A percentile compares a stretch with the other conserved stretches of the same genome.
These are phyloP conservation scores for Symbiodinium pilosum DNA, from an alignment of 73 alveolate species.

Conservation along the genomic window DNA sequence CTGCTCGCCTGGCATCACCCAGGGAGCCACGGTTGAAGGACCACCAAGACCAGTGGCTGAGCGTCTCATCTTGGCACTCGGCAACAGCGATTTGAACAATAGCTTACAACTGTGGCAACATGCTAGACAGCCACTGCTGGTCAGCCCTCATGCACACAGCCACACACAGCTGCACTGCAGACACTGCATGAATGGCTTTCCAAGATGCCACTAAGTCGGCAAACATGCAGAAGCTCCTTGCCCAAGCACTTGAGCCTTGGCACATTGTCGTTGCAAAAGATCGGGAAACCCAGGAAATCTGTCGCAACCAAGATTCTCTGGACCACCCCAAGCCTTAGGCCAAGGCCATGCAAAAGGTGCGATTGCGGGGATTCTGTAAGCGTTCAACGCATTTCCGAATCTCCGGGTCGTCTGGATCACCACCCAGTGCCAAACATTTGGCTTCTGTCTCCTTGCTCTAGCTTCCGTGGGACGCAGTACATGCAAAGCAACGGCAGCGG, in stretches of 20 bases:
- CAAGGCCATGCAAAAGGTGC: neutral
- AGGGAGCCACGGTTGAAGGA: constrained; percentile 38
- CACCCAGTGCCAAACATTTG: constrained; percentile 51
- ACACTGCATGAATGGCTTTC: too few species aligned
- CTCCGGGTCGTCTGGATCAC: constrained; percentile 64
- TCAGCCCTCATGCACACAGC: too few species aligned
- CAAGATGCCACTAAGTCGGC: constrained; percentile 39
- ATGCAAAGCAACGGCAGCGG: neutral
- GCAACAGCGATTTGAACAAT: neutral
- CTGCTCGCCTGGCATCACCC: constrained; percentile 10
- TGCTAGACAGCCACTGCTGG: too few species aligned
- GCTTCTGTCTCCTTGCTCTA: constrained; percentile 51
- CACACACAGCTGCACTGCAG: too few species aligned
- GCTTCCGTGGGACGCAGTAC: too few species aligned
- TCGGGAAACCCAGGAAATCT: too few species aligned
- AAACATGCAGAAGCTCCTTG: constrained; percentile 61
- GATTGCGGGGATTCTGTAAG: neutral
- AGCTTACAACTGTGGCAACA: neutral
- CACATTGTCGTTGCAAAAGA: too few species aligned
- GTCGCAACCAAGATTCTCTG: constrained; percentile 27
- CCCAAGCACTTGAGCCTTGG: constrained; percentile 88
- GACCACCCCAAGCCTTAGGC: constrained; percentile 62
- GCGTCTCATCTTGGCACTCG: constrained; percentile 22
- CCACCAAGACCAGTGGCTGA: constrained; percentile 66
- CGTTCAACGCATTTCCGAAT: constrained; percentile 43